A percentile compares a stretch with the other conserved stretches of the same genome.
These are phyloP conservation scores for Debaryomyces fabryi DNA, from an alignment of 1,139 yeast species.

Conservation along the genomic window DNA sequence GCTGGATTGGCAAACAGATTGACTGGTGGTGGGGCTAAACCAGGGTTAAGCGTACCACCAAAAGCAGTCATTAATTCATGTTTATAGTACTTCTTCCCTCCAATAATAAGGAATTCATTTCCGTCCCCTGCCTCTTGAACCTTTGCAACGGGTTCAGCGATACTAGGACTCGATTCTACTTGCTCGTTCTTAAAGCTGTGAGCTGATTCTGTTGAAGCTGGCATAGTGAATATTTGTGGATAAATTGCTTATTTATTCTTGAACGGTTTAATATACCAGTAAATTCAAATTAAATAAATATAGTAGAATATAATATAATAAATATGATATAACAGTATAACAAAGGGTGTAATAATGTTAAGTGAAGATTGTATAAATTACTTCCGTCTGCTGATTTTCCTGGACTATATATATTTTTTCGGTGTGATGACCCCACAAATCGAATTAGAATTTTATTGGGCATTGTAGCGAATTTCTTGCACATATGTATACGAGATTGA, in stretches of 20 bases:
- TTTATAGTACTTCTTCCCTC: conserved; percentile 26
- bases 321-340: background rate
- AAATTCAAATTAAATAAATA: background rate
- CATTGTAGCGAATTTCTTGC: conserved; percentile 1
- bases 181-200: background rate
- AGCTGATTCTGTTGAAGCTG: background rate
- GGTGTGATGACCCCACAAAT: background rate
- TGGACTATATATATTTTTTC: conserved; percentile 1
- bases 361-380: background rate
- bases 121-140: conserved; percentile 22
- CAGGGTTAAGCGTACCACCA: conserved; percentile 43
- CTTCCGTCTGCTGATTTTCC: background rate
- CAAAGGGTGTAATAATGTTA: background rate
- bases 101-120: conserved; percentile 28
- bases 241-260: background rate
- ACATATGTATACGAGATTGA: background rate
- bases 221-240: background rate
- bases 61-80: conserved; percentile 35
- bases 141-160: background rate
- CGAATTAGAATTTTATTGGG: background rate
- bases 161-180: background rate
- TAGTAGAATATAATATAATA: background rate
- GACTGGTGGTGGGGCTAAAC: conserved; percentile 37
- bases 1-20: conserved; percentile 57
- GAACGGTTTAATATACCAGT: background rate